Evolutionary conservation across 805 yeast genomes (phyloP).

Genomic region (Spencermartinsiella europaea): DNA sequence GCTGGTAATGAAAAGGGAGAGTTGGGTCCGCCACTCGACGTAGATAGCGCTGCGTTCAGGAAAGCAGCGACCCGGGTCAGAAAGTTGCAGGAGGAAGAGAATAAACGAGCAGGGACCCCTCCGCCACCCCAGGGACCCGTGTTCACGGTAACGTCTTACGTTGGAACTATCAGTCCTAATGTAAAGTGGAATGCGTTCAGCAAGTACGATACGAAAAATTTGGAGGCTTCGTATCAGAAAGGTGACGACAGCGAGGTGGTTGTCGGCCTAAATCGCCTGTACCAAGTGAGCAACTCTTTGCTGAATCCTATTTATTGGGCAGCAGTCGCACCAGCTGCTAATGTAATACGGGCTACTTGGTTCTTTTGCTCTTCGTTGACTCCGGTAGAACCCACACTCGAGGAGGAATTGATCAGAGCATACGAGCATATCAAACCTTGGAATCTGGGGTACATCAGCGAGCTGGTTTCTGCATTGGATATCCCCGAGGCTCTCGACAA

Average conservation of each 20-base stretch:
- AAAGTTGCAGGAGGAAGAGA: conserved; percentile 5
- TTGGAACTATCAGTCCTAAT: conserved; percentile 25
- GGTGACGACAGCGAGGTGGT: conserved; percentile 16
- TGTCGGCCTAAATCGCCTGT: conserved; percentile 30
- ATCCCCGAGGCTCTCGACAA: conserved; percentile 27
- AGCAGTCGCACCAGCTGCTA: conserved; percentile 27
- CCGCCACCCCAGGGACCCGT: conserved; percentile 14
- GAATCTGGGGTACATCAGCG: conserved; percentile 23
- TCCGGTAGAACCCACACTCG: conserved; percentile 33
- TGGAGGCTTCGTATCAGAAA: conserved; percentile 17
- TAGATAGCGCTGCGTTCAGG: not conserved
- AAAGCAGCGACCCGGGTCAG: conserved; percentile 1
- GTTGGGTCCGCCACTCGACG: not conserved
- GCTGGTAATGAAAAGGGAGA: not conserved
- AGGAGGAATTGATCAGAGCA: conserved; percentile 21
- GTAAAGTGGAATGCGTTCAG: conserved; percentile 35
- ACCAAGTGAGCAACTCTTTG: conserved; percentile 22
- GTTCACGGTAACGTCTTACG: conserved; percentile 24
- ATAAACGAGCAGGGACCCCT: not conserved
- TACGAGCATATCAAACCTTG: conserved; percentile 24
- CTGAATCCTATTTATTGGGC: conserved; percentile 38
- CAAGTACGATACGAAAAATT: conserved; percentile 31
- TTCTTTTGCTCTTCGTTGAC: conserved; percentile 31
- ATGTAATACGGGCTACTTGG: conserved; percentile 35
- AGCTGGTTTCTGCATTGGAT: conserved; percentile 22